Evolutionary conservation across 2,329 filamentous ascomycete genomes (phyloP), one percentile per base, ranked within the genome.

Genomic region (Immersiporthe knoxdaviesiana): DNA sequence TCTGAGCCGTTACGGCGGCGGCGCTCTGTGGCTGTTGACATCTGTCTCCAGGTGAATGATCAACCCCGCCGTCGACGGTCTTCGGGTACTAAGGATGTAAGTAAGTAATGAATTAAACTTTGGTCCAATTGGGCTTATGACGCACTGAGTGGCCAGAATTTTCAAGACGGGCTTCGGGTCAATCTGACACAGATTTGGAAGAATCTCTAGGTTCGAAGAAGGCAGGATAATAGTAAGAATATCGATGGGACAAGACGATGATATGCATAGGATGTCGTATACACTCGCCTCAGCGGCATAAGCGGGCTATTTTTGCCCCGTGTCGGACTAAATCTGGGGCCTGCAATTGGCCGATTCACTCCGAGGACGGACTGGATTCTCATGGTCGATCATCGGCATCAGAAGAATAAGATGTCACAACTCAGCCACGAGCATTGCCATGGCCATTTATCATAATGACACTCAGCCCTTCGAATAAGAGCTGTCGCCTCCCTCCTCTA

Each of bases 1-100:
- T 63, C 39, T 50, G 61, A 35, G 37, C 61, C 61, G 41, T 63
- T 63, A 1, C 61, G 61, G 37, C 61, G 61, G 27, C 61, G 35
- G 27, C 61, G 61, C 24, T 63, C 35, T 18, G 41, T 21, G 21
- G 8, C 4, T 35, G 39, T 47, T 3, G 61, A 63, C 61, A 63
- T 63, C 24, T 12, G 18, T n/a, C 44, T 44, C 41, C 1, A 18
- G 41, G 16, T 8, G 8, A 18, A 32, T 7, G n/a, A n/a, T 2
- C 24, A 21, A 35, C 30, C 21, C 24, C 37, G 12, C 8, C 8
- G 27, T 14, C 27, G 61, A 6, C 39, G 41, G 61, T 7, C 14
- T n/a, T 1, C n/a, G n/a, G 16, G 24, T 21, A n/a, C n/a, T n/a
- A n/a, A n/a, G n/a, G n/a, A n/a, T n/a, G n/a, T n/a, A n/a, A n/a